Percentiles rank a stretch among this genome's conserved stretches.
Evolutionary conservation across 2,329 filamentous ascomycete genomes (phyloP).

Genomic region (Paecilomyces dactylethromorphus): DNA sequence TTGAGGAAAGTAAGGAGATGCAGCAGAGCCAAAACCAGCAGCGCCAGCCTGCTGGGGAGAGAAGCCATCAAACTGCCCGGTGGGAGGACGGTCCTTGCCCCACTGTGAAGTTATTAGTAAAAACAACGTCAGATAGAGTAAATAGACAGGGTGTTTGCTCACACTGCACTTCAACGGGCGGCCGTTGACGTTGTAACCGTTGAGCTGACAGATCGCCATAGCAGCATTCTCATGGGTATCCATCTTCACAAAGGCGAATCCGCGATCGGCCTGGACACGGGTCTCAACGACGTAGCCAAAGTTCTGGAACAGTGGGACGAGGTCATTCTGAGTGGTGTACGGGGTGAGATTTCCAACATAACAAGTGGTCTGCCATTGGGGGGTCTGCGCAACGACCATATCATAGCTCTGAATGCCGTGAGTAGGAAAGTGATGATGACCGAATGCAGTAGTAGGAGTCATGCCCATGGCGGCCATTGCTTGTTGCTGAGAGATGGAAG

Average conservation of each 20-base stretch:
- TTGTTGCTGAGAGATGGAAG: conserved; percentile 95
- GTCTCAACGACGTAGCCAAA: conserved; percentile 97
- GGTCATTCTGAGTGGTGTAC: conserved; percentile 92
- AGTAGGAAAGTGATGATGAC: conserved; percentile 95
- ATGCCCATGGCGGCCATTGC: conserved; percentile 97
- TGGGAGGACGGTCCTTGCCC: conserved; percentile 97
- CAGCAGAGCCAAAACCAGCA: conserved; percentile 63
- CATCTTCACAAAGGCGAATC: conserved; percentile 99
- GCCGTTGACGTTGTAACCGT: conserved; percentile 96
- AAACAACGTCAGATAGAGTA: conserved; percentile 17
- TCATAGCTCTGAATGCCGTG: conserved; percentile 97
- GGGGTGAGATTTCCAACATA: conserved; percentile 97
- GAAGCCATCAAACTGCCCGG: conserved; percentile 73
- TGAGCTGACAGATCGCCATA: conserved; percentile 97
- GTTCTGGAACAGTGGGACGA: conserved; percentile 97
- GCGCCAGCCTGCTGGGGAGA: conserved; percentile 71
- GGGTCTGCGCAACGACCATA: conserved; percentile 91
- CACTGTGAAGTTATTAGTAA: conserved; percentile 57
- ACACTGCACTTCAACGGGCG: conserved; percentile 97
- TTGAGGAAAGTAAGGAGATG: conserved; percentile 84
- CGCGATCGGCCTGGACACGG: conserved; percentile 93
- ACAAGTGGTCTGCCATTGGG: conserved; percentile 95
- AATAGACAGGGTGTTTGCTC: conserved; percentile 43
- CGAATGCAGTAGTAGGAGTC: conserved; percentile 93
- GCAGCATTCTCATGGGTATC: conserved; percentile 96